A percentile compares a stretch with the other conserved stretches of the same genome.
Conservation (phyloP, 2,329 filamentous ascomycete species). For the Diaporthe sp. region DNA sequence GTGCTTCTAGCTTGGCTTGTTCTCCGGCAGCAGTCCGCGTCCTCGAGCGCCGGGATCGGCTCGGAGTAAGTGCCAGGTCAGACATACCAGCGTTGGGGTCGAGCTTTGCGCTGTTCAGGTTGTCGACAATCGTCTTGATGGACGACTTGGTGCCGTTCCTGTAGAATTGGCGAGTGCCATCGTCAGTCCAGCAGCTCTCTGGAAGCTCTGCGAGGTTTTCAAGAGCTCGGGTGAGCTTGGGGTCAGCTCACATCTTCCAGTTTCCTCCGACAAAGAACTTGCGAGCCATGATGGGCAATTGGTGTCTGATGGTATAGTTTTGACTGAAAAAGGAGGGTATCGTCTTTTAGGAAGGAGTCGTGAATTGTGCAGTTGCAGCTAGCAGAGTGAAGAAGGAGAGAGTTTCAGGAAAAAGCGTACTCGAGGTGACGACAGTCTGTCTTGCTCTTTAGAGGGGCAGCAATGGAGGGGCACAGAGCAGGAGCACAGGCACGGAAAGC, state of each 20-base stretch:
- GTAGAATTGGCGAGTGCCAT: conserved; percentile 38
- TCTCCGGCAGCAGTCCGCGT: not conserved
- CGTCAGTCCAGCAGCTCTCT: conserved; percentile 38
- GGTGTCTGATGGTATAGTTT: conserved; percentile 41
- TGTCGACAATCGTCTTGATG: conserved; percentile 90
- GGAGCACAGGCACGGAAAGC: conserved; percentile 16
- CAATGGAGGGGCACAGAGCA: conserved; percentile 29
- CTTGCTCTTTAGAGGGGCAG: conserved; percentile 31
- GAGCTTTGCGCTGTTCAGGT: conserved; percentile 88
- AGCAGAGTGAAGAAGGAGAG: conserved; percentile 14
- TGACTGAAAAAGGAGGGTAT: not conserved
- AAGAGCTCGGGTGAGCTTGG: conserved; percentile 43
- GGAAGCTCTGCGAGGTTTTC: conserved; percentile 45
- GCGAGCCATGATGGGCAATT: conserved; percentile 81
- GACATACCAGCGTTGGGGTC: conserved; percentile 80
- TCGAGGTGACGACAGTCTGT: conserved; percentile 29
- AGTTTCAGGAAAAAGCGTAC: conserved; percentile 29
- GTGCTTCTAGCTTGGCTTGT: not conserved
- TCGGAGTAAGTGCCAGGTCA: not conserved
- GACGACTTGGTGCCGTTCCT: conserved; percentile 95
- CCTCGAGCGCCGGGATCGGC: not conserved
- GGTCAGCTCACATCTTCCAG: conserved; percentile 91
- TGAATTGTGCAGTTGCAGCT: conserved; percentile 2
- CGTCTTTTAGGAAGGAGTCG: not conserved
- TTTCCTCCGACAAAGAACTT: conserved; percentile 98